Evolutionary conservation across 2,329 filamentous ascomycete species (phyloP), one percentile per base, ranked within the genome.

Genomic region (Ophiostoma montium): DNA sequence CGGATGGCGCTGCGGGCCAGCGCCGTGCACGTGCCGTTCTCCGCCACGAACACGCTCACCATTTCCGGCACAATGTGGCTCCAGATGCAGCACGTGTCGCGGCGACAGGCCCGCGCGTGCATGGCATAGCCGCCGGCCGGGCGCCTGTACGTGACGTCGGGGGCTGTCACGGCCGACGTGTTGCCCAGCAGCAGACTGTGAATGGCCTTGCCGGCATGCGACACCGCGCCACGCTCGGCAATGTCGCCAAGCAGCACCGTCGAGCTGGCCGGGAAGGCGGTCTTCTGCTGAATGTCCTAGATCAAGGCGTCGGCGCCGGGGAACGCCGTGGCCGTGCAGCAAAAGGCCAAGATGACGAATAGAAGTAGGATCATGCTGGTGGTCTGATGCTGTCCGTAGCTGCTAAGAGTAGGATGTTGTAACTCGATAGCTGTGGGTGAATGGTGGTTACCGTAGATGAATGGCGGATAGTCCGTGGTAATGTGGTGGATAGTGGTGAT

Each of bases 1-100:
- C 70, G 65, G 51, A 72, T 66, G 16, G 68, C 68, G 5, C 60
- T 64, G n/a, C 69, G 64, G 0, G 67, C 69, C 15, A 63, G 51
- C 3, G 43, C 60, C 3, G 57, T 56, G 9, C 54, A 56, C 13
- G 18, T 13, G 15, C 48, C 44, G 12, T 35, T 51, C 51, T 12
- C 57, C 57, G 8, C 58, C 52, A 38, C 35, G 52, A 70, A 71
- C 8, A 58, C 49, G 1, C 30, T 27, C 21, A 57, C 60, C 59
- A 71, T 62, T 15, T 66, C 61, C 10, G 56, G 50, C 35, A 62
- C 60, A 43, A 71, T 58, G 46, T 65, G 61, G 31, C 58, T 62
- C 68, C 68, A 71, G 46, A 67, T 56, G 49, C 68, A 63, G 55
- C 61, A 63, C 1, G 54, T 55, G 50, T 62, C 58, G 3, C 39